Evolutionary conservation across 1,139 yeast genomes (phyloP).

Genomic region (Yamadazyma mexicana): DNA sequence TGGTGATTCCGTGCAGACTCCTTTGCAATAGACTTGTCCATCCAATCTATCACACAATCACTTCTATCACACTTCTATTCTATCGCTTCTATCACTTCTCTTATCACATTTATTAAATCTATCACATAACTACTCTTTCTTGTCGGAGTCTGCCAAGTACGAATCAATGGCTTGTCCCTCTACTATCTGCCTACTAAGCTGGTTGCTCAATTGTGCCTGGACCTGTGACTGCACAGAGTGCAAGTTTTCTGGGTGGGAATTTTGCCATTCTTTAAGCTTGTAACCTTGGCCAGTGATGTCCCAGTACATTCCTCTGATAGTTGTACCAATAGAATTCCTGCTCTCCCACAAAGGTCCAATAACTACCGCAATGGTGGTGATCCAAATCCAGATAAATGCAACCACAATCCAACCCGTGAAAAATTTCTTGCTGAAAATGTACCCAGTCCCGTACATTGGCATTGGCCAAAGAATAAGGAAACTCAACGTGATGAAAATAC

Average conservation of each 20-base stretch:
- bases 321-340: slow-evolving; percentile 57
- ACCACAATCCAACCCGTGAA: slow-evolving; percentile 85
- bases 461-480: slow-evolving; percentile 78
- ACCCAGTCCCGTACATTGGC: slow-evolving; percentile 81
- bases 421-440: slow-evolving; percentile 67
- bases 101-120: background rate
- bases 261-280: slow-evolving; percentile 75
- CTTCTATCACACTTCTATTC: no score
- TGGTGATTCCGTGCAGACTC: background rate
- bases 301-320: slow-evolving; percentile 80
- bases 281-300: slow-evolving; percentile 72
- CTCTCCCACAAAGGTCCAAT: slow-evolving; percentile 70
- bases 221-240: slow-evolving; percentile 69
- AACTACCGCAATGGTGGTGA: slow-evolving; percentile 55
- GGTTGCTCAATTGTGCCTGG: slow-evolving; percentile 22
- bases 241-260: slow-evolving; percentile 62
- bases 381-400: slow-evolving; percentile 69
- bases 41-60: no score
- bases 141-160: slow-evolving; percentile 17
- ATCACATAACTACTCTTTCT: slow-evolving; percentile 13
- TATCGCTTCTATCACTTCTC: no score
- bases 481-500: slow-evolving; percentile 57
- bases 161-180: slow-evolving; percentile 35
- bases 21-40: no score
- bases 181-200: slow-evolving; percentile 17